phyloP scores from a whole-genome alignment of 306 rosid species.

The Argentina anserina region DNA sequence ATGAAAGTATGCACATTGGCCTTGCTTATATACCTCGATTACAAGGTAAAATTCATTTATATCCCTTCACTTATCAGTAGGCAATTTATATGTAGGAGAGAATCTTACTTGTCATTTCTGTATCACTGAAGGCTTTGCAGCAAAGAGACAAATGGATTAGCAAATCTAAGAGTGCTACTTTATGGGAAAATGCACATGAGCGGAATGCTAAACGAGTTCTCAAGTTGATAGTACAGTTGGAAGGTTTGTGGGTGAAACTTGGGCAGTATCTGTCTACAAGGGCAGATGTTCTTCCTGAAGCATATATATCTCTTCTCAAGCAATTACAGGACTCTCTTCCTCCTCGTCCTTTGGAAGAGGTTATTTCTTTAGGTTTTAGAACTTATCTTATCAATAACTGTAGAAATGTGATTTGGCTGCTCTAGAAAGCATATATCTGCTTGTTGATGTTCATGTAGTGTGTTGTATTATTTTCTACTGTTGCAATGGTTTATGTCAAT shows the following conservation, averaged over 20 bases:
- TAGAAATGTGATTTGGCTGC: neutral
- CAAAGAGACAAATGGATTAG: slow-evolving; percentile 83
- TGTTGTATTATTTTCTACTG: neutral
- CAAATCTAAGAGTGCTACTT: slow-evolving; percentile 41
- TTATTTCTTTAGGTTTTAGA: slow-evolving; percentile 12
- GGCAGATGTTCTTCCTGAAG: slow-evolving; percentile 93
- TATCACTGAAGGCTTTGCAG: slow-evolving; percentile 56
- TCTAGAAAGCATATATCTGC: neutral
- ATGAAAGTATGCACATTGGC: slow-evolving; percentile 46
- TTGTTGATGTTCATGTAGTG: neutral
- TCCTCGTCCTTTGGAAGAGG: slow-evolving; percentile 96
- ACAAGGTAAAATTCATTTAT: slow-evolving; percentile 39
- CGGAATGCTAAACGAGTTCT: slow-evolving; percentile 88
- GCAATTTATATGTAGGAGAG: neutral
- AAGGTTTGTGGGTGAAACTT: slow-evolving; percentile 98
- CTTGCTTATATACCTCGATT: slow-evolving; percentile 46
- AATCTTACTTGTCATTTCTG: slow-evolving; percentile 9
- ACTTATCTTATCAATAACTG: neutral
- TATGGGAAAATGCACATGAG: slow-evolving; percentile 91
- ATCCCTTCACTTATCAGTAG: neutral
- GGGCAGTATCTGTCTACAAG: slow-evolving; percentile 97
- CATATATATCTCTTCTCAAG: slow-evolving; percentile 71
- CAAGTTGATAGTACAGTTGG: slow-evolving; percentile 74
- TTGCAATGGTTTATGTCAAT: neutral
- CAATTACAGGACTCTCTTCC: slow-evolving; percentile 97